Evolutionary conservation across 352 stramenopile genomes (phyloP).

Genomic region (Globisporangium cylindrosporum): DNA sequence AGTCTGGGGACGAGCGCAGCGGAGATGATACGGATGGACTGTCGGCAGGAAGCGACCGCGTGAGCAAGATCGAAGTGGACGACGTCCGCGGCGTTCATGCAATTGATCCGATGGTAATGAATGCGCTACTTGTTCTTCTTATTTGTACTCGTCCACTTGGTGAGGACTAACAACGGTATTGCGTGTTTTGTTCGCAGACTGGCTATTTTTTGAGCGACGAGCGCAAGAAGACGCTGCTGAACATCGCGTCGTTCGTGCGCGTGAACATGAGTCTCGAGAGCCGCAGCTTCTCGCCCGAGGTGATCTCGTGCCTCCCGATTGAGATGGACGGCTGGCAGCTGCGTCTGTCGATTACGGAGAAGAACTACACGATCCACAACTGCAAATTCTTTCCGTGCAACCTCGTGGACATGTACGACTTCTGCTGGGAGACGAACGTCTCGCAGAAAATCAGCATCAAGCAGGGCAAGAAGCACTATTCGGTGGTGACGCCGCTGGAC

Average conservation of each 20-base stretch:
- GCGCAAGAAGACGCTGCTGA: slow-evolving; percentile 59
- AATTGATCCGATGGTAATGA: slow-evolving; percentile 36
- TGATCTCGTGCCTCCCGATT: slow-evolving; percentile 84
- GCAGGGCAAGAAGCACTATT: slow-evolving; percentile 79
- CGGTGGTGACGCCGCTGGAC: slow-evolving; percentile 71
- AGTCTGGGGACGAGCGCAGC: slow-evolving; percentile 30
- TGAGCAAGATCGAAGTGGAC: slow-evolving; percentile 63
- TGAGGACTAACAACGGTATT: not conserved
- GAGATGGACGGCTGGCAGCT: slow-evolving; percentile 87
- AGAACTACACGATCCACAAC: slow-evolving; percentile 89
- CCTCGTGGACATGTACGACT: slow-evolving; percentile 76
- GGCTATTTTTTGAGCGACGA: slow-evolving; percentile 62
- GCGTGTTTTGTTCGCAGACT: slow-evolving; percentile 21
- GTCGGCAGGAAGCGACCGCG: slow-evolving; percentile 30
- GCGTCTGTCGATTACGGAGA: slow-evolving; percentile 80
- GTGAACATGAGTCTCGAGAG: slow-evolving; percentile 83
- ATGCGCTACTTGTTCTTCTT: not conserved
- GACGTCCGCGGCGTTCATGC: slow-evolving; percentile 42
- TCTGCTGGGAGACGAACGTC: slow-evolving; percentile 86
- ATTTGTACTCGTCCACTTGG: not conserved
- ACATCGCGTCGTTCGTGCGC: slow-evolving; percentile 73
- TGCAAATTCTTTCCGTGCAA: slow-evolving; percentile 85
- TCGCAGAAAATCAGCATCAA: slow-evolving; percentile 75
- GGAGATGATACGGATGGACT: slow-evolving; percentile 44
- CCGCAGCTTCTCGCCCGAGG: slow-evolving; percentile 77